Evolutionary conservation across 441 rosid species (phyloP).

Genomic region (Sinapis alba): DNA sequence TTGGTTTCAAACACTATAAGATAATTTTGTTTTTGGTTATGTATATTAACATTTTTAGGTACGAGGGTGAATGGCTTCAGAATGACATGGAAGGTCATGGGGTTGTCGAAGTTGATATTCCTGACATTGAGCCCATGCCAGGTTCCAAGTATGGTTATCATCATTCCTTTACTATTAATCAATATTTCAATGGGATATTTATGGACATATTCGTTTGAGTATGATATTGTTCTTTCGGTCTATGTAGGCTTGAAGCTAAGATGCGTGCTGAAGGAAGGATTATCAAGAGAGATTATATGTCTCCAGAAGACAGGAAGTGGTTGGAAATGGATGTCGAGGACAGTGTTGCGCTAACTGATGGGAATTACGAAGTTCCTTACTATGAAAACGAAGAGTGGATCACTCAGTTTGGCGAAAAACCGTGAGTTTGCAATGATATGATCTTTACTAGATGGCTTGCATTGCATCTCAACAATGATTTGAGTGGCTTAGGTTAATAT

Average conservation of each 20-base stretch:
- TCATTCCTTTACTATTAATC: neutral
- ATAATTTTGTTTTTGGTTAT: constrained; percentile 1
- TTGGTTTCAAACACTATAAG: neutral
- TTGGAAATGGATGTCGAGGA: constrained; percentile 95
- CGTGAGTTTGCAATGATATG: constrained; percentile 52
- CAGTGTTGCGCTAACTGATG: constrained; percentile 53
- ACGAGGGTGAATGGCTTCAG: constrained; percentile 96
- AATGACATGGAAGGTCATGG: constrained; percentile 90
- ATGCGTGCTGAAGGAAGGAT: constrained; percentile 92
- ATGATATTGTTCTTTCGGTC: constrained; percentile 18
- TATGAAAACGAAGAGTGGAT: constrained; percentile 81
- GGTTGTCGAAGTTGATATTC: constrained; percentile 86
- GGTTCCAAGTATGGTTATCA: constrained; percentile 72
- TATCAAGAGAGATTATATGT: constrained; percentile 75
- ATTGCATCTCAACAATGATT: neutral
- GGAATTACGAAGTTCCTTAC: constrained; percentile 62
- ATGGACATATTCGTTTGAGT: neutral
- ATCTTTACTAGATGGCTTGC: constrained; percentile 17
- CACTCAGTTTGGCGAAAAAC: constrained; percentile 70
- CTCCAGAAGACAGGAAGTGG: constrained; percentile 88
- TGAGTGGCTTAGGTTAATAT: constrained; percentile 11
- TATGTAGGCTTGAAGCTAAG: constrained; percentile 77
- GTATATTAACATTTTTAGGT: constrained; percentile 45
- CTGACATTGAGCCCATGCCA: constrained; percentile 84
- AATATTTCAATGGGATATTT: neutral